Base-by-base conservation (phyloP, 768 basidiomycete species). In the Royoungia palumana region DNA sequence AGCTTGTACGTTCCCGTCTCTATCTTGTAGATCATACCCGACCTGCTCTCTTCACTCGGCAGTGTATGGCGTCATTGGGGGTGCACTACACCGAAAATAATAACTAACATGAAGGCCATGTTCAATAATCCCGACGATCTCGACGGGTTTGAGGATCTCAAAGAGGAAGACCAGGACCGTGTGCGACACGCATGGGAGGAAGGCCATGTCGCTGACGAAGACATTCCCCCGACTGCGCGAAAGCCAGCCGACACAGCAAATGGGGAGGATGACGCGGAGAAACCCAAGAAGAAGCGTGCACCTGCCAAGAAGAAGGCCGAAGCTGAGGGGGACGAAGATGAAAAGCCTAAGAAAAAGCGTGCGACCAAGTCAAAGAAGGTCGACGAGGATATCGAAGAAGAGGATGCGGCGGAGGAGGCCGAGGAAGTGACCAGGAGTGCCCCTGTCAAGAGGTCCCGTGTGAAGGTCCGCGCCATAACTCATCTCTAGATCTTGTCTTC, bases 31-130 rank as follows among this genome's bases (percentile, higher is more conserved):
- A 19, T 35, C 34, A 24, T 41, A 12, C 37, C 49, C 7, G 50
- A 25, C 20, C 25, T 27, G 5, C 21, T 1, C 20, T 7, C 35
- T 12, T 6, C 21, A 3, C 54, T 35, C 40, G 14, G 16, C 12
- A 90, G 88, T 61, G 66, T 75, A 28, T 95, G 89, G 89, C 82
- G 90, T 54, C 93, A 95, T 61, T 95, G 91, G 91, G 92, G 92
- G 17, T 94, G 93, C 62, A 76, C 79, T 7, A 92, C 91, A 0
- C 37, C 74, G 17, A 81, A 77, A 59, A 80, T 93, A 41, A 58
- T 95, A 27, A 62, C 61, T 19, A 94, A 92, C 62, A 73, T 89
- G 67, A 87, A 92, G 70, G 73, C 73, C 12, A 66, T 71, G 3
- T 77, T 87, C 53, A 72, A 74, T 2, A 73, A 73, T 5, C 72